Evolutionary conservation across 225 moss, liverwort and hornwort genomes (phyloP), one percentile per base, ranked within the genome.

Genomic region (Climacium dendroides): DNA sequence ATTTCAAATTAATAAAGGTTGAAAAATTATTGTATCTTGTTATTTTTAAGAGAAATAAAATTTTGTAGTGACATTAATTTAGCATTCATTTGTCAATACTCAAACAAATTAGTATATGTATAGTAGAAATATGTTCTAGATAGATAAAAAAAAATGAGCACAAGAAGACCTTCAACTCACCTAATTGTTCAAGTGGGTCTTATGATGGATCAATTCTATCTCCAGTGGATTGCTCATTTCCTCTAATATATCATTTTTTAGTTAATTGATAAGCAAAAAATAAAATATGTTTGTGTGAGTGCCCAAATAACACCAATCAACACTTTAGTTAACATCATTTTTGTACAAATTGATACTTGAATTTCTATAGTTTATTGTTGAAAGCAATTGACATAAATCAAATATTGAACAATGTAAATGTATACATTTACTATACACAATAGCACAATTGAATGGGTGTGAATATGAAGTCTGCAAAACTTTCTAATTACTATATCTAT

Each of bases 21-120:
- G 15, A 15, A 43, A 70, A 26, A 9, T 26, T 70, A 15, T 28
- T 24, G 5, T 9, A 14, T 8, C 39, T 4, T 8, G 0, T 2
- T 69, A 14, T 70, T 69, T 70, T 45, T 0, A 71, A 17, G 3
- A 19, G 2, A 73, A 30, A 11, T 19, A 73, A 73, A 19, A 18
- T 47, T 47, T 16, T 30, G 10, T 45, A 11, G 18, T 73, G 11
- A 73, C 2, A 30, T 73, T 47, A 30, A 28, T 47, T 47, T 30
- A 18, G 0, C 4, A 47, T 1, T n/a, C n/a, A n/a, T n/a, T n/a
- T 2, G 1, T 29, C 1, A 47, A 4, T 47, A 11, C 9, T 11
- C 0, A 0, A 0, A 47, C 7, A 74, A 74, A 74, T 74, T 48
- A 8, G 15, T 41, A 9, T 39, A 70, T 4, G 15, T 41, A 9